Percentiles rank a stretch among this genome's conserved stretches.
phyloP scores from a whole-genome alignment of 176 grass and related monocot genomes.

The maize (Zea mays) region DNA sequence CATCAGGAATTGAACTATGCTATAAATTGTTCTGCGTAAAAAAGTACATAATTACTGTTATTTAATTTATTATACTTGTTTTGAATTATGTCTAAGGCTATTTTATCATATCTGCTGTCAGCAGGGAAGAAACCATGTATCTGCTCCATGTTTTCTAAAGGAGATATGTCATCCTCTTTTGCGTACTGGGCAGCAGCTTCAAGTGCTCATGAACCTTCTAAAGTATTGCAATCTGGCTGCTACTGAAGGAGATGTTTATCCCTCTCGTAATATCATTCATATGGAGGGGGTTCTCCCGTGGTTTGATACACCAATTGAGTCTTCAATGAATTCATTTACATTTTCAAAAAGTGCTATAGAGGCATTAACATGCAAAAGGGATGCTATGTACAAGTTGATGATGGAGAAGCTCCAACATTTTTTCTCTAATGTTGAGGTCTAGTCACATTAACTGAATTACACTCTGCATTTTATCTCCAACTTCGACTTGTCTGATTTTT shows the following conservation, averaged over 20 bases:
- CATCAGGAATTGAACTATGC: constrained; percentile 9
- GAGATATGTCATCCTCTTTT: constrained; percentile 74
- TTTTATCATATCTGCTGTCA: constrained; percentile 40
- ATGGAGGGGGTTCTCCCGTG: constrained; percentile 75
- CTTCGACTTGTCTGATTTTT: constrained; percentile 3
- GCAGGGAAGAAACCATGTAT: constrained; percentile 67
- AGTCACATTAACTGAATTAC: constrained; percentile 49
- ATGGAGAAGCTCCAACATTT: constrained; percentile 61
- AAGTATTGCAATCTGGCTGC: constrained; percentile 63
- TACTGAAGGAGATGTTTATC: constrained; percentile 47
- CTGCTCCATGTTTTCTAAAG: constrained; percentile 87
- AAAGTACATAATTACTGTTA: constrained; percentile 5
- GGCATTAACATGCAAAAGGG: constrained; percentile 57
- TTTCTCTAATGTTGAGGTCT: constrained; percentile 58
- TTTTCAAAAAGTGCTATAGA: constrained; percentile 75
- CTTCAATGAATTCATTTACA: constrained; percentile 62
- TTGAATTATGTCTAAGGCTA: constrained; percentile 12
- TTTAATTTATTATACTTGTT: constrained; percentile 26
- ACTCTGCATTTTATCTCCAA: constrained; percentile 32
- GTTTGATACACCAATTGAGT: constrained; percentile 54
- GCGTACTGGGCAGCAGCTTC: constrained; percentile 79
- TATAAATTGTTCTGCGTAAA: not conserved
- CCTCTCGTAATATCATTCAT: constrained; percentile 40
- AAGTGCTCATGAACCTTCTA: constrained; percentile 94
- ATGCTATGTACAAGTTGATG: constrained; percentile 73